Conservation (phyloP, 768 basidiomycete genomes). For the Peribolospora baueri region DNA sequence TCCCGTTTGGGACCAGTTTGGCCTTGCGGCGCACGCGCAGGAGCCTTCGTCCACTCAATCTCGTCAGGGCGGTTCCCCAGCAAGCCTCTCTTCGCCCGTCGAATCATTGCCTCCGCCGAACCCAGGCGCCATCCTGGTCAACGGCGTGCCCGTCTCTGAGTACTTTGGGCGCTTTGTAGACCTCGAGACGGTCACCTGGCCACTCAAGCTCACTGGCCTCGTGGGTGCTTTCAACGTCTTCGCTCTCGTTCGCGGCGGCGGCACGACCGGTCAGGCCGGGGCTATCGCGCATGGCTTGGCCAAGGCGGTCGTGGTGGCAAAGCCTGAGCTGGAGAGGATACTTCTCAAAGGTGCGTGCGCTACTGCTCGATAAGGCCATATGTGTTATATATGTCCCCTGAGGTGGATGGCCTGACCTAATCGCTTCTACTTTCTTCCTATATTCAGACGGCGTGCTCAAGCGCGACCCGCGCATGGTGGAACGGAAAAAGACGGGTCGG, state of each 20-base stretch:
- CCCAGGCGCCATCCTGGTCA: slow-evolving; percentile 50
- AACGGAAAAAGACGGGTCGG: slow-evolving; percentile 85
- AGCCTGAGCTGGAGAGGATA: slow-evolving; percentile 37
- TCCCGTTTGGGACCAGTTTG: slow-evolving; percentile 5
- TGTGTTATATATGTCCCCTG: neutral
- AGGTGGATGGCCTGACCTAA: neutral
- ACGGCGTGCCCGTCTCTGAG: slow-evolving; percentile 49
- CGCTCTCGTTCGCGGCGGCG: slow-evolving; percentile 57
- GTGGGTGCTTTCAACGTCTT: slow-evolving; percentile 51
- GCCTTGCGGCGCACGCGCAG: neutral
- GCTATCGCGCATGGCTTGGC: slow-evolving; percentile 56
- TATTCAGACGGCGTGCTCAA: slow-evolving; percentile 50
- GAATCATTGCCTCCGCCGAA: slow-evolving; percentile 12
- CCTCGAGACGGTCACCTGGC: slow-evolving; percentile 56
- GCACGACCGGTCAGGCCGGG: slow-evolving; percentile 76
- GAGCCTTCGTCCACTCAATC: slow-evolving; percentile 8
- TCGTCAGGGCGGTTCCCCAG: slow-evolving; percentile 15
- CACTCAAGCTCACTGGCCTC: slow-evolving; percentile 57
- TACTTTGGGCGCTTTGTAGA: slow-evolving; percentile 57
- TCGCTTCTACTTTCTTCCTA: neutral
- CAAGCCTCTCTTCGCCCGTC: slow-evolving; percentile 2
- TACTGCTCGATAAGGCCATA: neutral
- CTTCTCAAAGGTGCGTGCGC: slow-evolving; percentile 42
- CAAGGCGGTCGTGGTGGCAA: slow-evolving; percentile 34
- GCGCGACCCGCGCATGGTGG: slow-evolving; percentile 92